Percentiles rank a stretch among this genome's conserved stretches.
Conservation (phyloP, 371 early-diverging fungal species). For the Mortierella sp. region DNA sequence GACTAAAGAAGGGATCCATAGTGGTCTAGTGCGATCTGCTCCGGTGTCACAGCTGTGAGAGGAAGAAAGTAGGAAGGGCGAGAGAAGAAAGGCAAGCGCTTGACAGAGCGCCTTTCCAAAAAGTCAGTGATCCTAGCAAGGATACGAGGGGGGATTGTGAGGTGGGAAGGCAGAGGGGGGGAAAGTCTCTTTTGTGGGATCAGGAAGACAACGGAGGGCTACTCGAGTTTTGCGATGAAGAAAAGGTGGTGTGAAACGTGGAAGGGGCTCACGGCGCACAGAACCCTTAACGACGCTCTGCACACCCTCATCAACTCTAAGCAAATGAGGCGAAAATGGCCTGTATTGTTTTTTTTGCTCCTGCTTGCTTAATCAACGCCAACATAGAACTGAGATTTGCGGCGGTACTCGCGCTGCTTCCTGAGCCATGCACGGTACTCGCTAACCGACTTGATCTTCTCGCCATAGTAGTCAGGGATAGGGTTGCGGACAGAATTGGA, state of each 20-base stretch:
- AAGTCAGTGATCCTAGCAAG: too few species aligned
- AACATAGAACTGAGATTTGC: slow-evolving; percentile 75
- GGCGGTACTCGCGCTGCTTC: slow-evolving; percentile 85
- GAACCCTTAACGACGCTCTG: too few species aligned
- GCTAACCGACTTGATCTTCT: slow-evolving; percentile 84
- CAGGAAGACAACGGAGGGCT: too few species aligned
- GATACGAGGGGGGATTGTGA: too few species aligned
- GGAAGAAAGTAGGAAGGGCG: slow-evolving; percentile 1
- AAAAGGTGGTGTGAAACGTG: too few species aligned
- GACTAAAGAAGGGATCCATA: slow-evolving; percentile 74
- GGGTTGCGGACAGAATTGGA: slow-evolving; percentile 81
- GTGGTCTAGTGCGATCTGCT: background rate
- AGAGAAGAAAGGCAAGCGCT: background rate
- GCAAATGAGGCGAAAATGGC: too few species aligned
- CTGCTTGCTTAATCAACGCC: slow-evolving; percentile 44
- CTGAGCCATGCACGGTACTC: slow-evolving; percentile 91
- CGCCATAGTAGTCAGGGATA: slow-evolving; percentile 94
- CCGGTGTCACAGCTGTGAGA: background rate
- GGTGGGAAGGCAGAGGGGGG: too few species aligned
- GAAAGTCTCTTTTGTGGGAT: too few species aligned
- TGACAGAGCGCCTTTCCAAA: too few species aligned
- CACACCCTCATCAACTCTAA: too few species aligned
- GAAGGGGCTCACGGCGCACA: too few species aligned
- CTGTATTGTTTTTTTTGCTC: background rate
- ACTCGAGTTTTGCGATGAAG: too few species aligned